Evolutionary conservation across 192 early-diverging fungal genomes (phyloP).

Genomic region (Coemansia interrupta): DNA sequence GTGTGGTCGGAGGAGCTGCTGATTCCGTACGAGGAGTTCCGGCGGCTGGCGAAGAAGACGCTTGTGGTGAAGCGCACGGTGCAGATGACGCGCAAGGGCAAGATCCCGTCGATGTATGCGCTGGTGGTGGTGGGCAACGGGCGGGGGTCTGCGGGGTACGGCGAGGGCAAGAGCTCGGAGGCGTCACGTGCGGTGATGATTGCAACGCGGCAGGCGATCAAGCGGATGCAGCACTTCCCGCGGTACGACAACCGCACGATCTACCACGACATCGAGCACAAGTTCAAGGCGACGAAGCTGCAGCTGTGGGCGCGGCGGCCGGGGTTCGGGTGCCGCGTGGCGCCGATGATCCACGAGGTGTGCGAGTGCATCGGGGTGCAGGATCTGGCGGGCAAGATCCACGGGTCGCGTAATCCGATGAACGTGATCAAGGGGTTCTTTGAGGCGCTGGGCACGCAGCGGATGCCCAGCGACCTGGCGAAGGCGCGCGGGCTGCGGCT

Average conservation of each 20-base stretch:
- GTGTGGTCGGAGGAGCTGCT: constrained; percentile 52
- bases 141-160: constrained; percentile 86
- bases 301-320: constrained; percentile 80
- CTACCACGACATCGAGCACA: constrained; percentile 79
- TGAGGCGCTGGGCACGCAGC: constrained; percentile 79
- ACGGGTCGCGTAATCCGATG: constrained; percentile 92
- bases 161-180: constrained; percentile 85
- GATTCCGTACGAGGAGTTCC: constrained; percentile 57
- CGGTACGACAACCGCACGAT: constrained; percentile 94
- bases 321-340: constrained; percentile 91
- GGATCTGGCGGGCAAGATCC: constrained; percentile 86
- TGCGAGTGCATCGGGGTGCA: constrained; percentile 89
- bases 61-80: constrained; percentile 71
- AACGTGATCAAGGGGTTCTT: constrained; percentile 97
- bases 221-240: constrained; percentile 76
- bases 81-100: constrained; percentile 77
- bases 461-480: constrained; percentile 81
- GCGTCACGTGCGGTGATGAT: constrained; percentile 74
- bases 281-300: constrained; percentile 84
- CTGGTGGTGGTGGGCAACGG: constrained; percentile 95
- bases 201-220: constrained; percentile 83
- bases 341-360: constrained; percentile 92
- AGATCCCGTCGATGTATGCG: constrained; percentile 78
- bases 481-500: constrained; percentile 80
- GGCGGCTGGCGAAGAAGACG: constrained; percentile 63